Percentiles rank a stretch among this genome's conserved stretches.
Evolutionary conservation across 2,329 filamentous ascomycete genomes (phyloP).

Genomic region (Colletotrichum viniferum): DNA sequence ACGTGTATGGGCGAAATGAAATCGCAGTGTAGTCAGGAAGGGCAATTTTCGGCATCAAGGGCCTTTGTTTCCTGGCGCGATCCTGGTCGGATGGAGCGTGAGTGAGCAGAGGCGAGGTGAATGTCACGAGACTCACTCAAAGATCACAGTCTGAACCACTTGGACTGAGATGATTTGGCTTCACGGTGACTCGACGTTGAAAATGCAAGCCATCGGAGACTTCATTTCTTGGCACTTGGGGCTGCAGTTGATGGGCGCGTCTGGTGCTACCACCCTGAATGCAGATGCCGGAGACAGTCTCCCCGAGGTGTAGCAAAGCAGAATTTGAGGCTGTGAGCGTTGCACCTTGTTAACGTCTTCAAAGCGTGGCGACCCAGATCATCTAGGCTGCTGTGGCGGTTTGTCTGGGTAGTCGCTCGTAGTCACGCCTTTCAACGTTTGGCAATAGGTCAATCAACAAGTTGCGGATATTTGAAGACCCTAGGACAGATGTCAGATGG

Average conservation of each 20-base stretch:
- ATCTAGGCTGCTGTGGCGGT: background rate
- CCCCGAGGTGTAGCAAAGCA: background rate
- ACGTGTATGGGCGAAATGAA: background rate
- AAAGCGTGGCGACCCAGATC: background rate
- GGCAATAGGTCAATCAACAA: background rate
- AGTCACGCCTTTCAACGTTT: background rate
- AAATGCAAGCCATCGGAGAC: background rate
- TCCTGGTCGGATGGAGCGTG: background rate
- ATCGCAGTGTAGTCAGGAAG: background rate
- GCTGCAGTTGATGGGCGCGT: background rate
- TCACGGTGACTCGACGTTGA: background rate
- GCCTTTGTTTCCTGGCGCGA: background rate
- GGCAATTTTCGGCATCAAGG: background rate
- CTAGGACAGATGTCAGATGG: background rate
- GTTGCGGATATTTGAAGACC: background rate
- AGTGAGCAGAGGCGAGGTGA: background rate
- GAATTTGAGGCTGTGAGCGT: background rate
- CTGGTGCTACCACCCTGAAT: background rate
- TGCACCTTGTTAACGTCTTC: background rate
- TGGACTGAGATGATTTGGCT: fast-evolving
- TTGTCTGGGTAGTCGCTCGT: background rate
- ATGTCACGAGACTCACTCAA: background rate
- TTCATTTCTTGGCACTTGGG: background rate
- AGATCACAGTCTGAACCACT: background rate
- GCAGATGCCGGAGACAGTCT: background rate